Conservation (phyloP, 192 early-diverging fungal genomes). For the Gonapodya sp. region DNA sequence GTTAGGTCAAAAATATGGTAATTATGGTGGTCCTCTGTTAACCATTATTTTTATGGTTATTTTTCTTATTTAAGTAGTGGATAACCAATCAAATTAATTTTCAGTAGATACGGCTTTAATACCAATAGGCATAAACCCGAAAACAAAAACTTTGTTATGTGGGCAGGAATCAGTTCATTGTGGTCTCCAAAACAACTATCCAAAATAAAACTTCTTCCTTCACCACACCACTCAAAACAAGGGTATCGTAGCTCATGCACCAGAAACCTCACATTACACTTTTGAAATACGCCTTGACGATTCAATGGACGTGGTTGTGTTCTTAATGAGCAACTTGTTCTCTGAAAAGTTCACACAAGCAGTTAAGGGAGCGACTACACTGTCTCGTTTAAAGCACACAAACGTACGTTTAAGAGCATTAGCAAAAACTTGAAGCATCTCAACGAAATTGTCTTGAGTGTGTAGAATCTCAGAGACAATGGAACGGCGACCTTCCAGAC, state of each 20-base stretch:
- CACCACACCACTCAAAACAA: neutral
- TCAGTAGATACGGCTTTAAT: too few species aligned
- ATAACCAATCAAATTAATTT: too few species aligned
- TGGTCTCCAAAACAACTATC: neutral
- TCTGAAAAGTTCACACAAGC: neutral
- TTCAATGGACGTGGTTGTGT: slow-evolving; percentile 1
- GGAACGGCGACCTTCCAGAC: neutral
- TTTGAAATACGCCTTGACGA: neutral
- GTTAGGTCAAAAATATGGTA: too few species aligned
- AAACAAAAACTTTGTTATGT: too few species aligned
- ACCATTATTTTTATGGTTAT: too few species aligned
- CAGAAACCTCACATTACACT: neutral
- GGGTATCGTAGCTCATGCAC: neutral
- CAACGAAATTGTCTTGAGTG: neutral
- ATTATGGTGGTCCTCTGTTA: too few species aligned
- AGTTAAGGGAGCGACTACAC: neutral
- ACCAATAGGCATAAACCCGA: too few species aligned
- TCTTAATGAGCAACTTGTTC: neutral
- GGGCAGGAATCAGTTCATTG: neutral
- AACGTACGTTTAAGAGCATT: slow-evolving; percentile 2
- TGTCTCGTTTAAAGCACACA: neutral
- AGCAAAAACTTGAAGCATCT: neutral
- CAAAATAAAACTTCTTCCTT: neutral
- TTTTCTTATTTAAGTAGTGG: too few species aligned
- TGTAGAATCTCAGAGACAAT: neutral